Evolutionary conservation across 2,329 filamentous ascomycete genomes (phyloP), one percentile per base, ranked within the genome.

Genomic region (Diplodia sapinea): DNA sequence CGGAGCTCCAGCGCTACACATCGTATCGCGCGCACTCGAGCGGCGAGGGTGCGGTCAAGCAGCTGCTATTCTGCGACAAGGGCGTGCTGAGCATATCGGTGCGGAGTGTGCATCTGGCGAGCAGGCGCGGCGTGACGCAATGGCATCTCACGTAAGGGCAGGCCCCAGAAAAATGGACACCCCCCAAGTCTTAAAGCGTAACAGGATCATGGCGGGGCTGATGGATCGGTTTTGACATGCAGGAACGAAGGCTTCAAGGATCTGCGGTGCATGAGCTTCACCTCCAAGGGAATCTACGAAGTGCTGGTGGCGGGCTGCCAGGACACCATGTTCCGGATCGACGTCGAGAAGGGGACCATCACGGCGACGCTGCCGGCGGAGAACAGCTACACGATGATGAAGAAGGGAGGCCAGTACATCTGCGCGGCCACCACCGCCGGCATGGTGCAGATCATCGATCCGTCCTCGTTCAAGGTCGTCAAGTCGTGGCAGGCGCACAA

Each of bases 261-360:
- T 75, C 82, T 99, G 71, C 88, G 89, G 73, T 98, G 95, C 79
- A 98, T 98, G 93, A 94, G 91, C 77, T 97, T 96, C 76, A 96
- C 93, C 1, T 93, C 92, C 33, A 93, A 93, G 75, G 91, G 91
- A 9, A 92, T 91, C 31, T 86, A 87, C 15, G 91, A 96, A 75
- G 89, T 99, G 68, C 82, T 99, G 23, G 91, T 94, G 40, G 95
- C 93, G 56, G 95, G 95, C 56, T 87, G 90, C 72, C 95, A 99
- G 79, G 87, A 90, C 66, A 86, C 86, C 61, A 96, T 99, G 91
- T 91, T 97, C 76, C 89, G 86, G 33, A 85, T 91, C 65, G 88
- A 91, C 73, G 82, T 90, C 56, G 87, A 89, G 49, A 84, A 83
- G 72, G 82, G 82, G 7, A 73, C 72, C 2, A 77, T 84, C 38